These are phyloP conservation scores for Cordyceps militaris DNA, from an alignment of 2,329 filamentous ascomycete species.

Conservation along the genomic window DNA sequence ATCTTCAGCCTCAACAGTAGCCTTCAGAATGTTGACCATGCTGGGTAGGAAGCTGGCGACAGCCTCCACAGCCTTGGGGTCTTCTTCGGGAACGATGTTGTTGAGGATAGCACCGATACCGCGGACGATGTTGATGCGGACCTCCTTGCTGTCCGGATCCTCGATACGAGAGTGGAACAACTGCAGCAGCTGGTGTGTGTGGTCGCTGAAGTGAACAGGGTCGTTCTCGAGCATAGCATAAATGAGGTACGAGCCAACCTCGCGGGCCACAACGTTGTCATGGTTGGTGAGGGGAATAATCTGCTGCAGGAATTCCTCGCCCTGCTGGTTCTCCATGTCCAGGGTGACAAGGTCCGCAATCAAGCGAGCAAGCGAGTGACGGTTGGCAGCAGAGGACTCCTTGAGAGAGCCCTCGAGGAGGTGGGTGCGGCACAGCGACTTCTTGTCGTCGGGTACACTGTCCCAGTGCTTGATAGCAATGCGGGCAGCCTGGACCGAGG, in stretches of 20 bases:
- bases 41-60: slow-evolving; percentile 76
- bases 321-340: slow-evolving; percentile 68
- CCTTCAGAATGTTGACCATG: slow-evolving; percentile 87
- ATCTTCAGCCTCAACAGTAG: slow-evolving; percentile 68
- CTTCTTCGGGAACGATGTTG: slow-evolving; percentile 81
- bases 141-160: slow-evolving; percentile 84
- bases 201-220: slow-evolving; percentile 75
- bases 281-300: slow-evolving; percentile 75
- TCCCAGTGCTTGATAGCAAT: slow-evolving; percentile 83
- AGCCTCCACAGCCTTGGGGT: slow-evolving; percentile 61
- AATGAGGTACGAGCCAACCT: slow-evolving; percentile 88
- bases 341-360: slow-evolving; percentile 79
- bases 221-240: slow-evolving; percentile 87
- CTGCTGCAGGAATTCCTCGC: slow-evolving; percentile 73
- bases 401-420: slow-evolving; percentile 77
- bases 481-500: slow-evolving; percentile 81
- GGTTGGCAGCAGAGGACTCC: slow-evolving; percentile 68
- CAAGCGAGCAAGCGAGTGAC: slow-evolving; percentile 82
- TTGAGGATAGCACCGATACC: slow-evolving; percentile 82
- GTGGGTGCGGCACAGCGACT: slow-evolving; percentile 71
- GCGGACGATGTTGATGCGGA: slow-evolving; percentile 89
- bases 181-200: slow-evolving; percentile 70
- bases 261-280: slow-evolving; percentile 68
- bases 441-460: slow-evolving; percentile 64
- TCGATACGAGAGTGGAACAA: slow-evolving; percentile 83